Base-by-base conservation (phyloP, 2,329 filamentous ascomycete species). In the Leptosphaerulina australis region DNA sequence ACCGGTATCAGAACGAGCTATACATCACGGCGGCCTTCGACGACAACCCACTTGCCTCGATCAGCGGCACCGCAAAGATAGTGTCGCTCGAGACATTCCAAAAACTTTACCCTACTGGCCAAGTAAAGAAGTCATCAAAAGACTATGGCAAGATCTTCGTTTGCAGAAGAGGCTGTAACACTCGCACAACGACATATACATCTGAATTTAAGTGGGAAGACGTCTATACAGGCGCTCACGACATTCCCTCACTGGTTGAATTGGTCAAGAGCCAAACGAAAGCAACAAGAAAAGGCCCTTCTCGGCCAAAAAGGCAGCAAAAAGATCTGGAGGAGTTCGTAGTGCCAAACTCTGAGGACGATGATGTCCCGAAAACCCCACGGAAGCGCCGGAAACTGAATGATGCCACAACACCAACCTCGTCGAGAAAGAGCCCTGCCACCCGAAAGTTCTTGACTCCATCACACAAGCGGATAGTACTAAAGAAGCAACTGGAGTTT, bases 131-230 rank as follows among this genome's bases (percentile, higher is more conserved):
- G 53, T 85, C 80, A 37, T 85, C 89, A 2, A 83, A 83, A 43
- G 88, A 92, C 61, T 86, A 84, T 68, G 91, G 90, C 57, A 97
- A 95, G 74, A 85, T 88, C 14, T 97, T 97, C 65, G 76, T 97
- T 38, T 97, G 94, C 67, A 86, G 92, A 41, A 81, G 93, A 69
- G 94, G 91, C 17, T 95, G 92, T 66, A 96, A 95, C 68, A 89
- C 90, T 10, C 81, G 91, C 50, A 96, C 92, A 18, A 88, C 91
- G 15, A 91, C 86, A 17, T 99, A 97, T 69, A 97, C 93, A 0
- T 85, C 94, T 11, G 91, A 97, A 63, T 96, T 99, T 59, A 71
- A 83, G 1, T 99, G 94, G 94, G 91, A 97, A 67, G 85, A 96
- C 33, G 75, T 95, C 2, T 96, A 90, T 62, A 79, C 77, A 0